Evolutionary conservation across 352 stramenopile genomes (phyloP), one percentile per base, ranked within the genome.

Genomic region (Globisporangium middletonii): DNA sequence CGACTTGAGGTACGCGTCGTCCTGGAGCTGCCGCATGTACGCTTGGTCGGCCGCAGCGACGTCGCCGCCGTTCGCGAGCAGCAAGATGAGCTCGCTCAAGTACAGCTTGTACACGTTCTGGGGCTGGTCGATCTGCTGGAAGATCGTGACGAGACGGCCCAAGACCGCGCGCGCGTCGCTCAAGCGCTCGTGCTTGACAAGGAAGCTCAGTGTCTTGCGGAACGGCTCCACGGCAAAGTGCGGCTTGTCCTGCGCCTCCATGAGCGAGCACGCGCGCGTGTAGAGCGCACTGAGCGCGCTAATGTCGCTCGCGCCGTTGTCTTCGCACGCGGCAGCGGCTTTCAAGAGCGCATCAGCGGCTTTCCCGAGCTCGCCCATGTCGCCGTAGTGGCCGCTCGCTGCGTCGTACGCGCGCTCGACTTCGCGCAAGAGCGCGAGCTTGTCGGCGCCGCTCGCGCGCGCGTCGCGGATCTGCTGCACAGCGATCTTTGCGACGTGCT

Each of bases 301-400:
- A n/a, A 86, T 64, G 26, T 72, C 64, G 13, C 23, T 48, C 19
- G 28, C 53, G 3, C 69, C 67, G 18, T 73, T 69, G 16, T 79
- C 64, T 13, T 78, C 73, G 46, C 88, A 79, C 11, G 64, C 64
- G 26, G 73, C 57, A 1, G 79, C 83, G 44, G 67, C 79, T 53
- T 91, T 93, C 26, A 90, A 53, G 4, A 93, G 67, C 18, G 80
- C 82, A 27, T 93, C 83, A 0, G 80, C 79, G n/a, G 80, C 81
- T 62, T 93, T 93, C 26, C 83, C 83, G 23, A 93, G 64, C 66
- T 93, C 83, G 35, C 83, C 80, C 81, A 90, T 93, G 61, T 93
- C 83, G 52, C 77, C 73, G 50, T 91, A 93, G 50, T 81, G 72
- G 35, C 63, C 59, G 67, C 77, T 85, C 26, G 79, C 83, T 0